Evolutionary conservation across 1,284 basidiomycete genomes (phyloP).

Genomic region (Pseudozyma sp.): DNA sequence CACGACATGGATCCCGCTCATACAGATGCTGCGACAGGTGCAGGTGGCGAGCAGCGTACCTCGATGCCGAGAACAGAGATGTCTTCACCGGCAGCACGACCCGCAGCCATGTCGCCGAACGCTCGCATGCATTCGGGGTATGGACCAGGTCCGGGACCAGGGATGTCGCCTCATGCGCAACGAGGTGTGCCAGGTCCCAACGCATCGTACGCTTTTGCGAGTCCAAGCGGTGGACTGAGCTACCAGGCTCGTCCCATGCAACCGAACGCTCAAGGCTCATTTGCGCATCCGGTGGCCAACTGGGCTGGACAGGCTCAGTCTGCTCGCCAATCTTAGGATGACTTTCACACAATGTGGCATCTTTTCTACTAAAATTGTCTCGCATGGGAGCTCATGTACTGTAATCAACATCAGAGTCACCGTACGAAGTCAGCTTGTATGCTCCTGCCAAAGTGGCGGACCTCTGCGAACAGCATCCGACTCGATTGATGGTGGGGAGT

Average conservation of each 20-base stretch:
- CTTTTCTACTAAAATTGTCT: neutral
- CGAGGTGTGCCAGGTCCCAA: constrained; percentile 24
- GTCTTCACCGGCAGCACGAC: constrained; percentile 4
- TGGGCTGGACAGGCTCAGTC: constrained; percentile 10
- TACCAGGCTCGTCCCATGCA: constrained; percentile 15
- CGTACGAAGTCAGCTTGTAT: neutral
- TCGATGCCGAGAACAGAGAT: constrained; percentile 5
- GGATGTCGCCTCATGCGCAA: constrained; percentile 30
- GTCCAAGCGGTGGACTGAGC: constrained; percentile 19
- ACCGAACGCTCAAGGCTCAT: constrained; percentile 5
- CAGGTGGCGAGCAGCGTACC: constrained; percentile 9
- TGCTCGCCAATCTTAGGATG: constrained; percentile 4
- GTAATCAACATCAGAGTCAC: neutral
- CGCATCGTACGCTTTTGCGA: constrained; percentile 36
- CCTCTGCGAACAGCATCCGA: too few species aligned
- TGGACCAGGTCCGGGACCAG: constrained; percentile 1
- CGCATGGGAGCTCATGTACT: constrained; percentile 1
- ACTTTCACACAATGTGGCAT: neutral
- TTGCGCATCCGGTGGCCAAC: neutral
- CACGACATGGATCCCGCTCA: constrained; percentile 37
- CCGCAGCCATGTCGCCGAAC: constrained; percentile 30
- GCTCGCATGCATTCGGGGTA: constrained; percentile 22
- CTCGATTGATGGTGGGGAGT: too few species aligned
- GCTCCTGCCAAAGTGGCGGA: too few species aligned
- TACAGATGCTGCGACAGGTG: neutral